phyloP scores from a whole-genome alignment of 2,329 filamentous ascomycete genomes.

The Phaeoacremonium minimum region DNA sequence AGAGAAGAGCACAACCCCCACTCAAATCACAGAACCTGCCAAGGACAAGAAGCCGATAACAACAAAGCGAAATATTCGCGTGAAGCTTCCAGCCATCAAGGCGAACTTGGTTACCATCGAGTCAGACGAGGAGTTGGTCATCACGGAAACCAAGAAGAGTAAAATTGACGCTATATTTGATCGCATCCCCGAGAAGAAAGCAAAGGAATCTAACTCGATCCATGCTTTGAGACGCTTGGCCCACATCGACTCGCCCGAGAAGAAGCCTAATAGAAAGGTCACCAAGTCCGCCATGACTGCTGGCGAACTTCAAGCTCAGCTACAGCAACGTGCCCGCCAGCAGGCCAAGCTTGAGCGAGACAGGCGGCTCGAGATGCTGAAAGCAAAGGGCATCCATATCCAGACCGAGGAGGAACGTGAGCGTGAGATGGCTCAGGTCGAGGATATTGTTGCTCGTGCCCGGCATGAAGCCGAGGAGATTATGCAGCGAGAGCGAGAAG shows the following conservation, averaged over 20 bases:
- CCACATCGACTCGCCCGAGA: conserved; percentile 62
- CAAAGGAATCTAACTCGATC: conserved; percentile 60
- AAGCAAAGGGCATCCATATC: conserved; percentile 73
- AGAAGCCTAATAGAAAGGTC: conserved; percentile 36
- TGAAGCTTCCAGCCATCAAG: conserved; percentile 39
- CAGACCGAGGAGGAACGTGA: conserved; percentile 85
- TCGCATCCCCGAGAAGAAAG: conserved; percentile 57
- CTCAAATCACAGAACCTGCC: background rate
- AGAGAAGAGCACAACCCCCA: conserved; percentile 51
- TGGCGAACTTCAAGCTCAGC: conserved; percentile 61
- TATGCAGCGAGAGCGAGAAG: conserved; percentile 70
- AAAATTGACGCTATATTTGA: conserved; percentile 65
- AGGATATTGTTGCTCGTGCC: conserved; percentile 83
- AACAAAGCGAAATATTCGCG: conserved; percentile 42
- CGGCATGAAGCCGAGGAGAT: conserved; percentile 76
- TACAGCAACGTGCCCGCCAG: conserved; percentile 69
- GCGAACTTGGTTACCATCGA: conserved; percentile 35
- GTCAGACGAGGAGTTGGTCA: conserved; percentile 56
- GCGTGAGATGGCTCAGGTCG: conserved; percentile 73
- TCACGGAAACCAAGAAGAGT: conserved; percentile 44
- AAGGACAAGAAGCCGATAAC: conserved; percentile 16
- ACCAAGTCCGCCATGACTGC: conserved; percentile 58
- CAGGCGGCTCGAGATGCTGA: conserved; percentile 71
- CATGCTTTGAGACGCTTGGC: conserved; percentile 70
- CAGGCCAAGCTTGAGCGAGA: conserved; percentile 78